phyloP scores from a whole-genome alignment of 2,329 filamentous ascomycete genomes.

The Curvularia eragrostidis region DNA sequence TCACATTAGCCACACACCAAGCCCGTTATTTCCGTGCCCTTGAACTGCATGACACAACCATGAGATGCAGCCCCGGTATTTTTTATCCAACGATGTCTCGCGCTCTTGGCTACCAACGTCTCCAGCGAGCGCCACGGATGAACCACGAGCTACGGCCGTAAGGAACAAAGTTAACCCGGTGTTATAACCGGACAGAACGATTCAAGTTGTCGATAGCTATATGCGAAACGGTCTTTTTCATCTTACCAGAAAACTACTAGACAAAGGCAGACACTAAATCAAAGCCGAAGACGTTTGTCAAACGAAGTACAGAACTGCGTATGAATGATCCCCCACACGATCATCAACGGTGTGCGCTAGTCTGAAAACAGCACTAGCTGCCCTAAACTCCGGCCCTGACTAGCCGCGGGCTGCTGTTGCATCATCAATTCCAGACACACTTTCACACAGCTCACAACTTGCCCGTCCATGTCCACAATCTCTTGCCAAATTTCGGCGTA shows the following conservation, averaged over 20 bases:
- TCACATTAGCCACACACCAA: background rate
- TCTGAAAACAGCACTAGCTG: constrained; percentile 4
- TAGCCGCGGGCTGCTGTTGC: constrained; percentile 8
- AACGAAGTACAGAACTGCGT: background rate
- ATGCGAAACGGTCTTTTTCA: no score
- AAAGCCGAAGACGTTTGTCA: background rate
- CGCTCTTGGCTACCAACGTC: background rate
- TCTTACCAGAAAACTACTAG: no score
- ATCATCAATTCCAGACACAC: constrained; percentile 18
- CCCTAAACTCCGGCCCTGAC: constrained; percentile 11
- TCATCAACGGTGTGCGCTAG: background rate
- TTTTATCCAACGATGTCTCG: background rate
- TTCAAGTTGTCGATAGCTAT: background rate
- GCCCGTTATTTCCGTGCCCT: background rate
- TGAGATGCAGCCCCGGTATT: background rate
- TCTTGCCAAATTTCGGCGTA: background rate
- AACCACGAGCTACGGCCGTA: constrained; percentile 1
- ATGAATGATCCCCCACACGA: background rate
- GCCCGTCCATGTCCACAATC: background rate
- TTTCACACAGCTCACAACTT: background rate
- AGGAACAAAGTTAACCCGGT: background rate
- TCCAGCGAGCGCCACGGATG: background rate
- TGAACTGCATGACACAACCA: background rate
- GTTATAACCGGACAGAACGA: background rate
- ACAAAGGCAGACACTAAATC: background rate